phyloP scores from a whole-genome alignment of 2,329 filamentous ascomycete species.

The Cladorrhinum sp. region DNA sequence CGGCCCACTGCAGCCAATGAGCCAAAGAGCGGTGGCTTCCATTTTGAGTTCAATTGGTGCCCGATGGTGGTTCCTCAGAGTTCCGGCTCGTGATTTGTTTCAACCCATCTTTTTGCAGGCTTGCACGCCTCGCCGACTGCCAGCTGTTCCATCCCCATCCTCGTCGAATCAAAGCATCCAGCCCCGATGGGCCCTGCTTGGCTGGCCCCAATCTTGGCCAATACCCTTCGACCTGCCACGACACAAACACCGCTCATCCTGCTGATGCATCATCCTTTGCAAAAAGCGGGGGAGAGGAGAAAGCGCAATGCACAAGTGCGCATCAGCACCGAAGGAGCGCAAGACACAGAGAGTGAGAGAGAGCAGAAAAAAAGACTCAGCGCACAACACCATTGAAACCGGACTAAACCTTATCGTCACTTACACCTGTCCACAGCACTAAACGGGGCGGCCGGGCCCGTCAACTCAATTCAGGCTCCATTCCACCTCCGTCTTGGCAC shows the following conservation, averaged over 20 bases:
- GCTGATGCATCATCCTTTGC: neutral
- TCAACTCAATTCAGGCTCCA: neutral
- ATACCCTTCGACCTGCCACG: neutral
- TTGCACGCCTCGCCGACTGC: neutral
- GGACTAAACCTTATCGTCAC: neutral
- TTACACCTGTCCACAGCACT: neutral
- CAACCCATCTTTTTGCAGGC: neutral
- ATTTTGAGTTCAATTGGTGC: neutral
- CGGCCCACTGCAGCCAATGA: neutral
- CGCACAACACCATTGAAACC: neutral
- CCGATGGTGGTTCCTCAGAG: neutral
- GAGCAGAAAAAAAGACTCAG: neutral
- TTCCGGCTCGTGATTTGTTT: neutral
- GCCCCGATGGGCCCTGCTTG: no score
- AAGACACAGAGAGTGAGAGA: no score
- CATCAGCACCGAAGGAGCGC: neutral
- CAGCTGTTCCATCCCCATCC: neutral
- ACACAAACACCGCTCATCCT: no score
- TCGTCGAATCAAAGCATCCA: neutral
- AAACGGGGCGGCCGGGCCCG: neutral
- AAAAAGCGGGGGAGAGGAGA: neutral
- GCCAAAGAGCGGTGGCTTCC: neutral
- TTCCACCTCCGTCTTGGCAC: neutral
- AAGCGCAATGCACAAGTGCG: neutral
- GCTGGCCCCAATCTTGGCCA: neutral